Evolutionary conservation across 1,284 basidiomycete genomes (phyloP), one percentile per base, ranked within the genome.

Genomic region (Ustilago trichophora): DNA sequence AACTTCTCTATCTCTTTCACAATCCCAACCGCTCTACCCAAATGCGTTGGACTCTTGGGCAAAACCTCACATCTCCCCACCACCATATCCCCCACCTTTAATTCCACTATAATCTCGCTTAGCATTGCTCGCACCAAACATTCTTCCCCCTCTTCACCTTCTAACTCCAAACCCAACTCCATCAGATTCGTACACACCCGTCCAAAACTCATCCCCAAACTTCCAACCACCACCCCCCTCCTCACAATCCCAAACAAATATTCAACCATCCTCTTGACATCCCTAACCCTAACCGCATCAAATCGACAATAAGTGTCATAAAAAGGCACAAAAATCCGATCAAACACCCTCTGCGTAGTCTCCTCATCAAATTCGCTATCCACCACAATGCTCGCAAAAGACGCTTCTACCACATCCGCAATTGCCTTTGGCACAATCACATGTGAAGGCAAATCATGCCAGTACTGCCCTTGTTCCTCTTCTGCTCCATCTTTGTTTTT

Each of bases 361-460:
- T 12, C 27, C 2, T 60, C 26, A 31, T 66, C 40, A 47, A 77
- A 77, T 10, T 42, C 53, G 16, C 47, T 29, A 27, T 77, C 73
- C n/a, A 75, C 66, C 8, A 75, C 55, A 13, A 77, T 56, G 2
- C 50, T 45, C 2, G 67, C 75, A 22, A 77, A 52, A 0, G 44
- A 22, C 5, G 66, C 55, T 32, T 77, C 75, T 11, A 72, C 64
- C 2, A 77, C 49, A 38, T 76, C 69, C 1, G 72, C 73, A 0
- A 71, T 22, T 12, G 60, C 57, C 19, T 77, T 77, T 1, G 65
- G 65, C 5, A 43, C 22, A 0, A 12, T 27, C n/a, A 51, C 9
- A 56, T 25, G n/a, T n/a, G n/a, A n/a, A n/a, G n/a, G n/a, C n/a
- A n/a, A n/a, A n/a, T n/a, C n/a, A n/a, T 13, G 45, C 45, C 16